phyloP scores from a whole-genome alignment of 2,329 filamentous ascomycete species.

The Phoma sp. region DNA sequence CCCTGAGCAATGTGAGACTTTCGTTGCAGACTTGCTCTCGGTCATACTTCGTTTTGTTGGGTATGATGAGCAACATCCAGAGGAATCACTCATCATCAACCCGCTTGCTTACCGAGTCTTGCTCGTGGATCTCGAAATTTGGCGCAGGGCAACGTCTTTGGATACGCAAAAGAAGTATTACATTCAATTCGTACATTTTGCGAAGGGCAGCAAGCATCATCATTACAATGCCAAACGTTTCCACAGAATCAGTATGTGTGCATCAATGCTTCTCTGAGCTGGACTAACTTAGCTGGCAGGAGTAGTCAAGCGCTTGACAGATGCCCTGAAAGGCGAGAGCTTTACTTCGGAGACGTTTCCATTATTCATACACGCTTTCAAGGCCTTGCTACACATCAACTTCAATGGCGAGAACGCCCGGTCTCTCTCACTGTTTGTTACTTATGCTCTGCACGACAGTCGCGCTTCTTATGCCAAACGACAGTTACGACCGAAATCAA shows the following conservation, averaged over 20 bases:
- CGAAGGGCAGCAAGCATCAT: slow-evolving; percentile 86
- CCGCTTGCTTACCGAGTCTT: slow-evolving; percentile 91
- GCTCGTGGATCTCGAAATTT: slow-evolving; percentile 90
- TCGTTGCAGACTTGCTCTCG: slow-evolving; percentile 69
- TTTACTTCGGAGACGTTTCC: slow-evolving; percentile 74
- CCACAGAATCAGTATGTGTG: slow-evolving; percentile 80
- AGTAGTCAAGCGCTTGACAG: slow-evolving; percentile 86
- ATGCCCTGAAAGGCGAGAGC: slow-evolving; percentile 85
- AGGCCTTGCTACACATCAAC: slow-evolving; percentile 78
- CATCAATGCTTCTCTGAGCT: background rate
- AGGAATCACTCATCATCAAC: slow-evolving; percentile 93
- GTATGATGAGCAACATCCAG: slow-evolving; percentile 78
- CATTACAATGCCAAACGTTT: slow-evolving; percentile 89
- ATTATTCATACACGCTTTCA: slow-evolving; percentile 79
- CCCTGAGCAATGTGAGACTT: slow-evolving; percentile 54
- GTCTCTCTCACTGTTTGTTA: slow-evolving; percentile 88
- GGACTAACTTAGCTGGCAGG: slow-evolving; percentile 58
- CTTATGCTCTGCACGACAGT: slow-evolving; percentile 80
- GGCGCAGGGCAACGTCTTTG: slow-evolving; percentile 74
- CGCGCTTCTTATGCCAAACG: slow-evolving; percentile 50
- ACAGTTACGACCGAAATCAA: slow-evolving; percentile 43
- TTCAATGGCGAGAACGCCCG: slow-evolving; percentile 84
- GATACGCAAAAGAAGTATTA: slow-evolving; percentile 89
- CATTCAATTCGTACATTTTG: slow-evolving; percentile 87
- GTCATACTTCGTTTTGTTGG: slow-evolving; percentile 86